Evolutionary conservation across 208 protist species (phyloP).

Genomic region (Wallacemonas sp.): DNA sequence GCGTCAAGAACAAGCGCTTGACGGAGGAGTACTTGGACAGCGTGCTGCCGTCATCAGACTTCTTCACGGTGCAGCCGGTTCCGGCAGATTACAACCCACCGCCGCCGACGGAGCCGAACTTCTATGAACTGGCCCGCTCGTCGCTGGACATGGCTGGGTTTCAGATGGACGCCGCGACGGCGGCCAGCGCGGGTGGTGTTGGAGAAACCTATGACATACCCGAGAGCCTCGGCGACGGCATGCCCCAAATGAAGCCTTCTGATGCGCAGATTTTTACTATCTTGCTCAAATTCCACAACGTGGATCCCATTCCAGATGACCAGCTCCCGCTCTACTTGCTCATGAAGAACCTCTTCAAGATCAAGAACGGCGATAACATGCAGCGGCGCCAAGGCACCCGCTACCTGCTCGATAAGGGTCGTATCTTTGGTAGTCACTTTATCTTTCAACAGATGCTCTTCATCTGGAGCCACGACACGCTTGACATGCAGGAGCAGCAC

Average conservation of each 20-base stretch:
- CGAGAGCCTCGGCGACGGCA: conserved; percentile 80
- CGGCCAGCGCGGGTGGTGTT: not conserved
- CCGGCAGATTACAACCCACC: conserved; percentile 83
- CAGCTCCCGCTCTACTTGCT: conserved; percentile 95
- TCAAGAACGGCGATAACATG: conserved; percentile 99
- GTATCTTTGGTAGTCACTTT: conserved; percentile 96
- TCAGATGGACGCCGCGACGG: conserved; percentile 13
- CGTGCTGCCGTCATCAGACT: conserved; percentile 62
- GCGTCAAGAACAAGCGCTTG: conserved; percentile 80
- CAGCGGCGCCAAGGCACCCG: conserved; percentile 96
- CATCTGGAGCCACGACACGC: conserved; percentile 96
- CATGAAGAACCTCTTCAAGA: conserved; percentile 98
- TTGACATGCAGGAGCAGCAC: conserved; percentile 99
- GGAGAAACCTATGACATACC: conserved; percentile 79
- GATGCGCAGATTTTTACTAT: conserved; percentile 97
- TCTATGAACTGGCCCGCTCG: conserved; percentile 80
- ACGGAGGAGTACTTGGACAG: conserved; percentile 78
- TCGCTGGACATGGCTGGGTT: conserved; percentile 60
- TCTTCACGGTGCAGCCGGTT: conserved; percentile 71
- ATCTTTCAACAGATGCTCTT: conserved; percentile 99
- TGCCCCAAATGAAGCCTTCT: conserved; percentile 97
- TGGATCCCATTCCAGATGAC: conserved; percentile 85
- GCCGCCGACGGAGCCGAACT: conserved; percentile 83
- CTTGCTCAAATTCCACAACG: conserved; percentile 92
- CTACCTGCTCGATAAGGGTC: conserved; percentile 97